Evolutionary conservation across 768 basidiomycete species (phyloP), one percentile per base, ranked within the genome.

Genomic region (Suillus subalutaceus): DNA sequence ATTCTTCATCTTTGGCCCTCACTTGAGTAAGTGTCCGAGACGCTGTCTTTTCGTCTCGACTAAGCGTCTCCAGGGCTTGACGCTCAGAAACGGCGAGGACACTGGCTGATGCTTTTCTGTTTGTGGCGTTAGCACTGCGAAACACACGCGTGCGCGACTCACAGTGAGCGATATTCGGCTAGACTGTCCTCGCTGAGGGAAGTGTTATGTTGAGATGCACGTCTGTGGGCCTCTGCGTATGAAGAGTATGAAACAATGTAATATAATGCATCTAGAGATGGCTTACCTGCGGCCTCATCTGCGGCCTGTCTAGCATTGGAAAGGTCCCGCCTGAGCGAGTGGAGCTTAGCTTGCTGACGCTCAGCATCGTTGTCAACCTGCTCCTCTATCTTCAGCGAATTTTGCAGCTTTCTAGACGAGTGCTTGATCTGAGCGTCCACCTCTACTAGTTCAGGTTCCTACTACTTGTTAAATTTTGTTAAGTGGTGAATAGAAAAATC

Each of bases 381-480:
- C 37, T 89, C 89, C 50, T 80, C 82, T 3, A 86, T 84, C 64
- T 86, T 85, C 61, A 81, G 76, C 0, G 93, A 90, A 69, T 93
- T 93, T 63, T 86, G 85, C 35, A 88, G 79, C 73, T 96, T 97
- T 60, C 93, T 87, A 35, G 86, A 83, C 0, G 92, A 88, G 72
- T 99, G 97, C 12, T 88, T 85, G 65, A 98, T 94, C 73, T 96
- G 94, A 6, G 93, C 91, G 65, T 97, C 93, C 35, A 91, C 81
- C 0, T 90, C 85, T 35, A 94, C 88, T 2, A 99, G 83, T 57
- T 92, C 91, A 3, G 97, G 96, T 79, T 87, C 87, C 95, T 97
- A 67, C 40, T n/a, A 57, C 20, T 35, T 6, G 55, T 68, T 26
- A 64, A 46, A n/a, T 37, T 1, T 6, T 12, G 23, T 18, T 44